Base-by-base conservation (phyloP, 2,329 filamentous ascomycete genomes). In the Alternaria arborescens region DNA sequence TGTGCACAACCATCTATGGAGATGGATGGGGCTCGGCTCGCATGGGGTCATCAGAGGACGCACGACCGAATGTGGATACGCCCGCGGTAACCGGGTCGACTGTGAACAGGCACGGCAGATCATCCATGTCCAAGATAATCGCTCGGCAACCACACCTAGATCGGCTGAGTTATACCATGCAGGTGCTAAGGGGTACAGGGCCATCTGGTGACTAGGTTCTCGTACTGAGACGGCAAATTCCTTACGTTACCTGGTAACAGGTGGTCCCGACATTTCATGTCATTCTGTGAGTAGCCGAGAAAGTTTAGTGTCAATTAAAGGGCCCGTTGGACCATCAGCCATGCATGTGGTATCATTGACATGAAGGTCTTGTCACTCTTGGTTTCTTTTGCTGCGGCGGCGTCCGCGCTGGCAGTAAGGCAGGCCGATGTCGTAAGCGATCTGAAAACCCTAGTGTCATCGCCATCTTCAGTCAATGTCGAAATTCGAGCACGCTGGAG, bases 401-500 rank as follows among this genome's bases (percentile, higher is more conserved):
- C 60, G 10, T 53, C 65, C 44, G 68, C 69, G 28, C 38, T 69
- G 36, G 62, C 55, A 26, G 43, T 65, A 16, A 55, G 47, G 40
- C 57, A 60, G 38, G 55, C 58, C 2, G 24, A 58, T 26, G 55
- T 71, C 22, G 64, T 61, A 7, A 34, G 43, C 20, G 68, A 69
- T 42, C 52, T 71, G 20, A 44, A 61, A 36, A 22, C 43, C 4
- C 34, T 71, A 18, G 59, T 71, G 1, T 64, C 55, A 2, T 52
- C 55, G 2, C 53, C 58, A 43, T 61, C 70, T 22, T 55, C 60
- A 14, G 59, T 70, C 11, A 67, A 55, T 3, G 41, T 65, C 6
- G 64, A 69, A 10, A 41, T 61, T 8, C 61, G 55, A 40, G 61
- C 66, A 53, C 59, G 72, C 58, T 73, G 72, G 72, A 73, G 70